Base-by-base conservation (phyloP, 768 basidiomycete species). In the Floccularia luteovirens region DNA sequence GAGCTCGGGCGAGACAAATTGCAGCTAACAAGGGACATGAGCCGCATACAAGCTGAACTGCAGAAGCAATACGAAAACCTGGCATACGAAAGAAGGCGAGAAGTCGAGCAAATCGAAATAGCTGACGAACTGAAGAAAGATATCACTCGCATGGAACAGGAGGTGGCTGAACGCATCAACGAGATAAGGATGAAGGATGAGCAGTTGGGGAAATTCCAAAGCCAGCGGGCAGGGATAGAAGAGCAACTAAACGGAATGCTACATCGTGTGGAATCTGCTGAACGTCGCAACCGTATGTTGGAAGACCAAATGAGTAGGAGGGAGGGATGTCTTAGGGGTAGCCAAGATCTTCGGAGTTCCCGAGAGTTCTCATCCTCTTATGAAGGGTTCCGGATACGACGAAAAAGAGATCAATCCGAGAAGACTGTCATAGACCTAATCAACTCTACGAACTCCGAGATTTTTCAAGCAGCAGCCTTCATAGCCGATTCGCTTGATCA, bases 381-480 rank as follows among this genome's bases (percentile, higher is more conserved):
- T 34, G 28, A 14, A 21, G 43, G 7, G 36, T 46, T 31, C 27
- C 33, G 31, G 17, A 17, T 16, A 6, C 33, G 37, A 28, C 31
- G 35, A 36, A 35, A 30, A 23, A 28, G 33, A 17, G 43, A n/a
- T 36, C 36, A 24, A 20, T 44, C 38, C 34, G 47, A 8, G 44
- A 48, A 42, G 25, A 53, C 50, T 5, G 43, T 62, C 23, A 45
- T 54, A 13, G 46, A 52, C 11, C 31, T 63, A 27, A 55, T 41
- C 10, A 41, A 62, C 31, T 39, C 49, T 14, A 49, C 67, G 39
- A 67, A 67, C 52, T 59, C 61, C 10, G 64, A 67, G 36, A 60
- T 64, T 17, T 67, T 62, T 50, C 67, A 68, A 49, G 51, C 54
- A 5, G 58, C 65, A 2, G 67, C 67, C 3, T 58, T 59, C 33